Percentiles rank a stretch among this genome's conserved stretches.
Evolutionary conservation across 2,329 filamentous ascomycete genomes (phyloP).

Genomic region (Fusarium ramigenum): DNA sequence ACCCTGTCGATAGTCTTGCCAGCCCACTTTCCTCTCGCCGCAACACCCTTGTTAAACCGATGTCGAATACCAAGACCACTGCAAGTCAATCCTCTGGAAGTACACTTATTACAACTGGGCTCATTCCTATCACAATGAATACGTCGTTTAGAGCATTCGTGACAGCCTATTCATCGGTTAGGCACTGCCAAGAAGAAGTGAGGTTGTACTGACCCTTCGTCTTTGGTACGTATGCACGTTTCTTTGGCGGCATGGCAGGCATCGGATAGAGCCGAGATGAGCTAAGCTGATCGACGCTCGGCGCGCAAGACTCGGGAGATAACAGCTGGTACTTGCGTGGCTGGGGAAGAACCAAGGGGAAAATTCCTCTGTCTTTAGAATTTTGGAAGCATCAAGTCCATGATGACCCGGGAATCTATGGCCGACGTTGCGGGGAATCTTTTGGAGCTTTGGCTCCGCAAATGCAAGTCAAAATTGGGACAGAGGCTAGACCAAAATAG

Average conservation of each 20-base stretch:
- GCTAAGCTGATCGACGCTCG: conserved; percentile 12
- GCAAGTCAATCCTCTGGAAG: conserved; percentile 33
- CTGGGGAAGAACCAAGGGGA: neutral
- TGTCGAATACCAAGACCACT: conserved; percentile 40
- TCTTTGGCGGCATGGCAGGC: conserved; percentile 38
- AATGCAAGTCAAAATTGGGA: neutral
- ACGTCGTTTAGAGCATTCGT: conserved; percentile 39
- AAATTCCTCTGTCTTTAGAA: neutral
- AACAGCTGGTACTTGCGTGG: neutral
- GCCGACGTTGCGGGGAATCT: conserved; percentile 2
- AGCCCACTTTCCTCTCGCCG: conserved; percentile 39
- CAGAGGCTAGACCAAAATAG: neutral
- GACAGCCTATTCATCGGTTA: conserved; percentile 7
- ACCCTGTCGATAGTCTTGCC: conserved; percentile 40
- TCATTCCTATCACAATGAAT: conserved; percentile 40
- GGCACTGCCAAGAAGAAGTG: fast-evolving
- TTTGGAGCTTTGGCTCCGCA: neutral
- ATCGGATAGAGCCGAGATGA: neutral
- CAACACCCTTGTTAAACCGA: conserved; percentile 41
- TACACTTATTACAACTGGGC: conserved; percentile 36
- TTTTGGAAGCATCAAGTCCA: conserved; percentile 12
- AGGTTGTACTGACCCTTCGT: conserved; percentile 31
- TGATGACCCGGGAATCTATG: neutral
- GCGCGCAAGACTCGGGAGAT: too few species aligned
- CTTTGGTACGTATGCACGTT: conserved; percentile 40